These are phyloP conservation scores for Phytophthora niederhauseri DNA, from an alignment of 352 stramenopile species.

Conservation along the genomic window DNA sequence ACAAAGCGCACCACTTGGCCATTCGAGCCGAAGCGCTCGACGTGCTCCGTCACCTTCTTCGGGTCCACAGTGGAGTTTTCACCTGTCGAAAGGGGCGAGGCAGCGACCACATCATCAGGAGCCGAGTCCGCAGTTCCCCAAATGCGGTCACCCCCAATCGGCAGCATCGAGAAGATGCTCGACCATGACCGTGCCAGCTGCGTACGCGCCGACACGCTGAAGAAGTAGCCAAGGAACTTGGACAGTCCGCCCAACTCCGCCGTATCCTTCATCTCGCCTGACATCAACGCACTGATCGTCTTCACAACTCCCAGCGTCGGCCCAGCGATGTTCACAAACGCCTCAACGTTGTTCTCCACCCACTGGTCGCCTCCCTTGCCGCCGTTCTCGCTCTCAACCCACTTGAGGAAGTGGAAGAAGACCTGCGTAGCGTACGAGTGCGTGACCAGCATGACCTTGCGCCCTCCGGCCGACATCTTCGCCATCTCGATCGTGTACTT, in stretches of 20 bases:
- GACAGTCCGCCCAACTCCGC: constrained; percentile 87
- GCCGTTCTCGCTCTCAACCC: constrained; percentile 90
- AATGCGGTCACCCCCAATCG: constrained; percentile 91
- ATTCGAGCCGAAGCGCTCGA: constrained; percentile 52
- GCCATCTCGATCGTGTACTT: constrained; percentile 94
- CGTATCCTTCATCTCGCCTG: constrained; percentile 97
- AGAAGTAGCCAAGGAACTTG: constrained; percentile 87
- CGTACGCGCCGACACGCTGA: constrained; percentile 59
- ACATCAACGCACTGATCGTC: constrained; percentile 91
- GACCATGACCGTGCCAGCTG: constrained; percentile 71
- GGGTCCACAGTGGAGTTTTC: constrained; percentile 38
- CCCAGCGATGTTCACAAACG: constrained; percentile 95
- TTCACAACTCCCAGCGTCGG: constrained; percentile 94
- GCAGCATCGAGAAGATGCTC: constrained; percentile 93
- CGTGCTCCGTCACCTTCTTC: constrained; percentile 46
- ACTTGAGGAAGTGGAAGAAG: constrained; percentile 96
- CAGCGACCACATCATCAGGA: constrained; percentile 68
- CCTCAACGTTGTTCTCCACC: constrained; percentile 93
- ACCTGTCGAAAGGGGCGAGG: constrained; percentile 52
- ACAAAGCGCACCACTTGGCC: constrained; percentile 62
- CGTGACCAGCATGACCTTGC: constrained; percentile 92
- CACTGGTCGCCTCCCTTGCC: constrained; percentile 90
- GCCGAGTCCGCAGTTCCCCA: constrained; percentile 75
- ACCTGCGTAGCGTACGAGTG: constrained; percentile 95
- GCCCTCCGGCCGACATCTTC: constrained; percentile 58